These are phyloP conservation scores for Mortierella sp. DNA, from an alignment of 371 early-diverging fungal species.

Conservation along the genomic window DNA sequence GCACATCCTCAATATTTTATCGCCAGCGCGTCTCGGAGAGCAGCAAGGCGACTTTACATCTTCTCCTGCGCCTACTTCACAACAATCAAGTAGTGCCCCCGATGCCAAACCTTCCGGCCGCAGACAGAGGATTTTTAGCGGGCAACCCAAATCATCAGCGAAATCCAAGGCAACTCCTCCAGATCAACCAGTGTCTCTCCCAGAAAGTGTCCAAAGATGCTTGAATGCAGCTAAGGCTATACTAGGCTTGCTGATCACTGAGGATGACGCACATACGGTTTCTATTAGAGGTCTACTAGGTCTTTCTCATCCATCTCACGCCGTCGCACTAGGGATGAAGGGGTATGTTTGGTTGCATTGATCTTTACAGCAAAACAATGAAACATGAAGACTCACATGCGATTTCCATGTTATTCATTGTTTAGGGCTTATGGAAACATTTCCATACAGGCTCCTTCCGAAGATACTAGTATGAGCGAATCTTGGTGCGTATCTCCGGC, in stretches of 20 bases:
- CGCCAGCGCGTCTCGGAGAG: slow-evolving; percentile 18
- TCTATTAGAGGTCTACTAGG: slow-evolving; percentile 45
- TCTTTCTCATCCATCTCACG: slow-evolving; percentile 31
- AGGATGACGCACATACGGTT: slow-evolving; percentile 27
- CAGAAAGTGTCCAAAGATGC: slow-evolving; percentile 69
- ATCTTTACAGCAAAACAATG: neutral
- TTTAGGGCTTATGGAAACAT: slow-evolving; percentile 65
- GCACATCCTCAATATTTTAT: slow-evolving; percentile 24
- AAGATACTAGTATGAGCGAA: slow-evolving; percentile 43
- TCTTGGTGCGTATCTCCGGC: slow-evolving; percentile 75
- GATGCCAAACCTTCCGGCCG: neutral
- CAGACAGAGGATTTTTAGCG: slow-evolving; percentile 33
- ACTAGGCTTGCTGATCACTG: slow-evolving; percentile 58
- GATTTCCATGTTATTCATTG: slow-evolving; percentile 2
- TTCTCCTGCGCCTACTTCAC: neutral
- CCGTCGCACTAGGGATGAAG: slow-evolving; percentile 68
- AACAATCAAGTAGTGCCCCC: neutral
- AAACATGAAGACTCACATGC: neutral
- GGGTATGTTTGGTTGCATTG: slow-evolving; percentile 60
- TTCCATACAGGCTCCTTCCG: slow-evolving; percentile 66
- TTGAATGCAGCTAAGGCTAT: slow-evolving; percentile 60
- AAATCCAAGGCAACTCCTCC: slow-evolving; percentile 42
- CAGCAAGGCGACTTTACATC: slow-evolving; percentile 8
- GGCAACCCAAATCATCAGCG: slow-evolving; percentile 28
- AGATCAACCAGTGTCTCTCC: slow-evolving; percentile 57